A percentile compares a stretch with the other conserved stretches of the same genome.
These are phyloP conservation scores for Pythium scleroteichum DNA, from an alignment of 352 stramenopile species.

Conservation along the genomic window DNA sequence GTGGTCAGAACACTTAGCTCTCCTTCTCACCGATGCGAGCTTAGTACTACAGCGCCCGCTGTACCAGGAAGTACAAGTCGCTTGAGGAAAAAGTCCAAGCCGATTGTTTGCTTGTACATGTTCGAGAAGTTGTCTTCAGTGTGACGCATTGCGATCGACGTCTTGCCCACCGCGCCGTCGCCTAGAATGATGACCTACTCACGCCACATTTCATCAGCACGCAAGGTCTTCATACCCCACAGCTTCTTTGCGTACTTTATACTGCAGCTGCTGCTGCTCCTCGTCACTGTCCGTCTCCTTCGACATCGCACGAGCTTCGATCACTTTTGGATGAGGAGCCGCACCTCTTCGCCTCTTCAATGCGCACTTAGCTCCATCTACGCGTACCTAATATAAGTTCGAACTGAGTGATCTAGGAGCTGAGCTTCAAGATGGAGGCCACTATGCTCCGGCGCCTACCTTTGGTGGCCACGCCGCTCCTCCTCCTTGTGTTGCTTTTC, in stretches of 20 bases:
- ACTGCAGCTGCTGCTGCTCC: conserved; percentile 84
- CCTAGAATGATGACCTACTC: conserved; percentile 92
- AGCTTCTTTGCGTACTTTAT: conserved; percentile 55
- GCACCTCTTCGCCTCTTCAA: conserved; percentile 26
- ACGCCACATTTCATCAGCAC: background rate
- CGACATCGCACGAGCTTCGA: conserved; percentile 46
- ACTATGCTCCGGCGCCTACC: background rate
- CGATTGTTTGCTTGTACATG: conserved; percentile 95
- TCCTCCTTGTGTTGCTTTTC: background rate
- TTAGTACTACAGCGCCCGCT: background rate
- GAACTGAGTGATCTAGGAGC: background rate
- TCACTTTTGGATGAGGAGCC: background rate
- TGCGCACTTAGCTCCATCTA: conserved; percentile 17
- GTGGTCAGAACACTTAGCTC: background rate
- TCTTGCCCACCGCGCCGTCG: conserved; percentile 94
- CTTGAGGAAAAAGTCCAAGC: conserved; percentile 96
- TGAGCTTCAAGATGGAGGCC: conserved; percentile 23
- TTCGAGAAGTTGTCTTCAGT: conserved; percentile 92
- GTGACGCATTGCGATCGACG: conserved; percentile 93
- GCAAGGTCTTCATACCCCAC: no score
- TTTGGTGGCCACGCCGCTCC: background rate
- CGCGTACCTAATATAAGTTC: conserved; percentile 13
- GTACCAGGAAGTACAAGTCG: conserved; percentile 85
- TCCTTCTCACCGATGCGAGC: background rate
- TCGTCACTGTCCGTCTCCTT: conserved; percentile 86